These are phyloP conservation scores for Teratosphaeria destructans DNA, from an alignment of 2,329 filamentous ascomycete genomes.

Conservation along the genomic window DNA sequence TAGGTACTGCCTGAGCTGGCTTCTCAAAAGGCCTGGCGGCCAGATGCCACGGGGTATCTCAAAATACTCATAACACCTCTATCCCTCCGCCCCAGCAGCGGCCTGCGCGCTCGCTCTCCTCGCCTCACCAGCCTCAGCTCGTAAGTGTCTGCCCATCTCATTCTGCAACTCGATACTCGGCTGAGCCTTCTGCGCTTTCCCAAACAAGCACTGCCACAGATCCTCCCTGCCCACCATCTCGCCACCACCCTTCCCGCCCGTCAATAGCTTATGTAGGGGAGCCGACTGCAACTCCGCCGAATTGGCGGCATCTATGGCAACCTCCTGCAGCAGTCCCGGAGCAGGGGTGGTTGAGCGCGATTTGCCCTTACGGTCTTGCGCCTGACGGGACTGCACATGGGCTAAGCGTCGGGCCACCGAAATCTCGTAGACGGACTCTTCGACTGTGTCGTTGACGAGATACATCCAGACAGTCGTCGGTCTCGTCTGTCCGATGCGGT, in stretches of 20 bases:
- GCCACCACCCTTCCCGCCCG: constrained; percentile 58
- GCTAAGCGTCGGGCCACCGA: constrained; percentile 68
- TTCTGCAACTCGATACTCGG: constrained; percentile 6
- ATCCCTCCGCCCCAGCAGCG: background rate
- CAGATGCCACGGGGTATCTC: background rate
- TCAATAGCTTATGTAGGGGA: constrained; percentile 58
- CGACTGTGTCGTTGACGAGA: constrained; percentile 79
- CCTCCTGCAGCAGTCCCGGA: constrained; percentile 34
- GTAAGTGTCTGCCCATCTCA: constrained; percentile 41
- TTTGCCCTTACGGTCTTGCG: constrained; percentile 19
- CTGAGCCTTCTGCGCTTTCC: constrained; percentile 31
- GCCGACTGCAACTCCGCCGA: constrained; percentile 71
- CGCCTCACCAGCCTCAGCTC: constrained; percentile 44
- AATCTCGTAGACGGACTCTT: constrained; percentile 82
- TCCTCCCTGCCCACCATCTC: constrained; percentile 72
- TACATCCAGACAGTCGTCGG: constrained; percentile 94
- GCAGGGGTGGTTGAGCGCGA: constrained; percentile 20
- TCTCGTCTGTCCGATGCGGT: constrained; percentile 82
- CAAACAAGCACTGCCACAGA: constrained; percentile 83
- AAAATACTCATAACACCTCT: background rate
- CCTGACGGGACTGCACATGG: constrained; percentile 49
- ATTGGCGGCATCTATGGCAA: constrained; percentile 69
- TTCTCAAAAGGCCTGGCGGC: background rate
- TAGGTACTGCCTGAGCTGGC: too few relatives aligned
- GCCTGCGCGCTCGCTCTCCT: background rate